phyloP scores from a whole-genome alignment of 345 rosid genomes.

The Rhizophora apiculata region DNA sequence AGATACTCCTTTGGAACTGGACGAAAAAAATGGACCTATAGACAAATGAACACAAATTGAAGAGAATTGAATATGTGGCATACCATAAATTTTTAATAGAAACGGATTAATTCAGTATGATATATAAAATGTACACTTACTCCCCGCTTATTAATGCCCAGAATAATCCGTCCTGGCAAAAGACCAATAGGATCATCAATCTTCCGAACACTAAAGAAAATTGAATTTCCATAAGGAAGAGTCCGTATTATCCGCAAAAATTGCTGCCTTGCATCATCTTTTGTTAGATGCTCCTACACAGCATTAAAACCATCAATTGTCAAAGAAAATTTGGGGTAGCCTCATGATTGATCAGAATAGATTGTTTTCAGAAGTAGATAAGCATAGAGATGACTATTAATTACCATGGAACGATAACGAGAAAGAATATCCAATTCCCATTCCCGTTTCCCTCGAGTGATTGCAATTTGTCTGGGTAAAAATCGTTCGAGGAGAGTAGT shows the following conservation, averaged over 20 bases:
- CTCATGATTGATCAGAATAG: neutral
- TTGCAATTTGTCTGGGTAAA: conserved; percentile 92
- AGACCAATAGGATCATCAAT: conserved; percentile 99
- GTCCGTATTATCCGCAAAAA: conserved; percentile 75
- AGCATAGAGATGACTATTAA: neutral
- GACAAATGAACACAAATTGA: conserved; percentile 19
- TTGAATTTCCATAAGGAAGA: conserved; percentile 90
- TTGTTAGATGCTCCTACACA: conserved; percentile 75
- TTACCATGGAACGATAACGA: conserved; percentile 79
- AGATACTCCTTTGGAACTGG: conserved; percentile 96
- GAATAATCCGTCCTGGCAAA: conserved; percentile 81
- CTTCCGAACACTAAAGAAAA: conserved; percentile 87
- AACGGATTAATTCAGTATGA: neutral
- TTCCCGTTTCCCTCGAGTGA: conserved; percentile 88
- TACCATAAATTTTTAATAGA: neutral
- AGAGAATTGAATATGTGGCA: neutral
- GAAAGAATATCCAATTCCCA: conserved; percentile 96
- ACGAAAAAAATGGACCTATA: conserved; percentile 91
- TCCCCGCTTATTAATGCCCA: conserved; percentile 98
- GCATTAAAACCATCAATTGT: conserved; percentile 3
- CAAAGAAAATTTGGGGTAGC: neutral
- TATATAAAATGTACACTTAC: conserved; percentile 41
- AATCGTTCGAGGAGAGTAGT: conserved; percentile 80
- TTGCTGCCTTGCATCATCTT: conserved; percentile 95
- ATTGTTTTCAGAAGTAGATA: neutral